Evolutionary conservation across 2,329 filamentous ascomycete genomes (phyloP), one percentile per base, ranked within the genome.

Genomic region (Arthrobotrys musiformis): DNA sequence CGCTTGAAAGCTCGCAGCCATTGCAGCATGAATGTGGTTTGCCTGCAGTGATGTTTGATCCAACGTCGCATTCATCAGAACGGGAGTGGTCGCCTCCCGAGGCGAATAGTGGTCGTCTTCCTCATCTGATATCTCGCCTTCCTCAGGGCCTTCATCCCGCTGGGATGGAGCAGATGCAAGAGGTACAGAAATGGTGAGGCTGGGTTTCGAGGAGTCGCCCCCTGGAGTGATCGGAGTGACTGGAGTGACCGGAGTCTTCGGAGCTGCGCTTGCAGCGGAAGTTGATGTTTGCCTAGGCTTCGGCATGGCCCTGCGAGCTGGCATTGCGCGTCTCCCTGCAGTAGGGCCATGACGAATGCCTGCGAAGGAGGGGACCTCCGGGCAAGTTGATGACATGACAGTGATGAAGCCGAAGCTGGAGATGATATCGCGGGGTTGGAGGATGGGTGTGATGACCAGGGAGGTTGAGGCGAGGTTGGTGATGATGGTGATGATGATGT

Each of bases 61-160:
- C 11, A 30, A 17, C n/a, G n/a, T 13, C 9, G 11, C n/a, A 22
- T 28, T 28, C 11, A 30, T 40, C 26, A 40, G 64, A 4, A 66
- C 42, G 58, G 72, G 72, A 60, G 72, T 76, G 6, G 72, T 70
- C 5, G 72, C 72, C 52, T 76, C 72, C 7, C 62, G 62, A 19
- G 72, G 72, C 6, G 72, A 76, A 33, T 76, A 76, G 11, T 76
- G 72, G 40, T 76, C 72, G 37, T 76, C 72, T 30, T 76, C 70
- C 4, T 75, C 72, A 17, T 76, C 72, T 22, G 72, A 76, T 60
- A 76, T 70, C 50, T 76, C 72, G 58, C 72, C 72, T 70, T 76
- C 72, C 40, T 76, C 72, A 37, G 72, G 72, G 17, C 72, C 72
- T 22, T 64, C 58, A n/a, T 76, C 72, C 37, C 72, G 37, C 19